Base-by-base conservation (phyloP, 2,329 filamentous ascomycete species). In the Stagonosporopsis tanaceti region DNA sequence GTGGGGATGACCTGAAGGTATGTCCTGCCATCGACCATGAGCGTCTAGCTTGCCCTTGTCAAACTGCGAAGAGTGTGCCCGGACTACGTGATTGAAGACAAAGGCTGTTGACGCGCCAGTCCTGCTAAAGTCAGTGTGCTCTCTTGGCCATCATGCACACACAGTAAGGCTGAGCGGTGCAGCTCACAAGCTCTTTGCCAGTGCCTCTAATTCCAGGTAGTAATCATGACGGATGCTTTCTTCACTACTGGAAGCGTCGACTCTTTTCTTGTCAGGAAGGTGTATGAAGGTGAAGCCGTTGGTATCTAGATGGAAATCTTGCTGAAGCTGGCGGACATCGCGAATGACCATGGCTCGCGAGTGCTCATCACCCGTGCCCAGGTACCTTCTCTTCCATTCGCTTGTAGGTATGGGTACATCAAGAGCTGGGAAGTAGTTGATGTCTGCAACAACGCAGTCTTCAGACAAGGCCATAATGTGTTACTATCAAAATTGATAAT, bases 61-160 rank as follows among this genome's bases (percentile, higher is more conserved):
- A 2, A 69, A 71, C 0, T 80, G 81, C 0, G 84, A 77, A 60
- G 83, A 78, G 65, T 80, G 76, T 3, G 71, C 66, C 61, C 79
- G 80, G 35, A 78, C 77, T 15, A 73, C 77, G 32, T 74, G 76
- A 25, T 68, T 68, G 51, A 66, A 67, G 79, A 81, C 20, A 42
- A 66, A 53, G 20, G 60, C 62, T 24, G 50, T 56, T 17, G 59
- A 58, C 7, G 62, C 64, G 25, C 54, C 57, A 14, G 64, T 67
- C 28, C 64, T 68, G 39, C 24, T 6, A 27, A 22, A 6, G 38
- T 54, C 39, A 48, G 45, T 22, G 12, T 22, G 9, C 9, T 7
- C 7, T 35, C n/a, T 17, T 6, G 14, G 22, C 9, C 4, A n/a
- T 17, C 3, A 7, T 28, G 3, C 32, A 5, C 22, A 14, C 27